Conservation (phyloP, 345 rosid genomes). For the Abelmoschus esculentus region DNA sequence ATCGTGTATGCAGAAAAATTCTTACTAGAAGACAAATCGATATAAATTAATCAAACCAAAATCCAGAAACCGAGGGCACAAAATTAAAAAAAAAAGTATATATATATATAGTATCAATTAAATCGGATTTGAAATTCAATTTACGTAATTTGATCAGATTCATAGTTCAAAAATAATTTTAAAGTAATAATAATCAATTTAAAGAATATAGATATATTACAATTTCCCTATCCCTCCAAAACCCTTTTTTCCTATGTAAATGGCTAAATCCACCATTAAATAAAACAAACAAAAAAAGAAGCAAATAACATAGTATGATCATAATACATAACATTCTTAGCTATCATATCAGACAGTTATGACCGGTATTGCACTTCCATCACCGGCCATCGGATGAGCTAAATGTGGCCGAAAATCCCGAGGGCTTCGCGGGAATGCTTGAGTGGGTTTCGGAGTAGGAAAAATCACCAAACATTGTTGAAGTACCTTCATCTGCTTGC, state of each 20-base stretch:
- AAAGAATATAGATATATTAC: constrained; percentile 1
- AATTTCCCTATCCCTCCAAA: neutral
- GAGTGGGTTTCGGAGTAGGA: constrained; percentile 57
- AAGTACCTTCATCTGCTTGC: constrained; percentile 67
- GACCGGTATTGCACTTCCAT: constrained; percentile 5
- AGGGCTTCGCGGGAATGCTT: constrained; percentile 54
- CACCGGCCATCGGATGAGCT: constrained; percentile 58
- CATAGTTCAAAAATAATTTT: too few relatives aligned
- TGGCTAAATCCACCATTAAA: neutral
- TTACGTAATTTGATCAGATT: too few relatives aligned
- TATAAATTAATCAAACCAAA: too few relatives aligned
- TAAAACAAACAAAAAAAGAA: neutral
- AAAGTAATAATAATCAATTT: too few relatives aligned
- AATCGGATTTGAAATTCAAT: too few relatives aligned
- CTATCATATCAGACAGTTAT: neutral
- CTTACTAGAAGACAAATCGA: too few relatives aligned
- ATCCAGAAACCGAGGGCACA: too few relatives aligned
- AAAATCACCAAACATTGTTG: constrained; percentile 37
- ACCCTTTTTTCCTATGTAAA: neutral
- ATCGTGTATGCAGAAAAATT: too few relatives aligned
- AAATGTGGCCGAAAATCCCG: constrained; percentile 52
- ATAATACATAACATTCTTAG: neutral
- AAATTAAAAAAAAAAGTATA: too few relatives aligned
- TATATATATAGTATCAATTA: too few relatives aligned
- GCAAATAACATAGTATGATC: neutral